A percentile compares a stretch with the other conserved stretches of the same genome.
Evolutionary conservation across 2,329 filamentous ascomycete genomes (phyloP).

Genomic region (Colletotrichum sp.): DNA sequence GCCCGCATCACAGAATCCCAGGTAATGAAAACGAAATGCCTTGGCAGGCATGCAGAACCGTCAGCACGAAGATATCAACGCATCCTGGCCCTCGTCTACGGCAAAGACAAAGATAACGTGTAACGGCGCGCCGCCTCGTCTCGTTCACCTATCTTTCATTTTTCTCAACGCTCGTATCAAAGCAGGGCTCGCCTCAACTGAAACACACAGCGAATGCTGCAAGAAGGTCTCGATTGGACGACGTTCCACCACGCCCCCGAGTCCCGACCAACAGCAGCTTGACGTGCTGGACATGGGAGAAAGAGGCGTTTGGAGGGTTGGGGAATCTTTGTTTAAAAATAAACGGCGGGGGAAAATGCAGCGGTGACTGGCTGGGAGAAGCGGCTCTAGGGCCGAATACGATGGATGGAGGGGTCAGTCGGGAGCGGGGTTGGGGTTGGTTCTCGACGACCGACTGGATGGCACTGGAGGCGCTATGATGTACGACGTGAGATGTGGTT

Average conservation of each 20-base stretch:
- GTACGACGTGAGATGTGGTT: not conserved
- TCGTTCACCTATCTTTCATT: not conserved
- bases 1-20: not conserved
- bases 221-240: conserved; percentile 8
- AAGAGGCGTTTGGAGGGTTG: conserved; percentile 5
- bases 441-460: not conserved
- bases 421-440: not conserved
- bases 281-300: not conserved
- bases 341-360: not conserved
- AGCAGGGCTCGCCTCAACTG: not conserved
- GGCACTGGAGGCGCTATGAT: not conserved
- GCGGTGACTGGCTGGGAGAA: not conserved
- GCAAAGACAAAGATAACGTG: not conserved
- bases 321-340: conserved; percentile 4
- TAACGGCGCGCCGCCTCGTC: not conserved
- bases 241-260: not conserved
- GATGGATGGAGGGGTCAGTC: not conserved
- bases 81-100: not conserved
- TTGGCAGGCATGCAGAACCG: not conserved
- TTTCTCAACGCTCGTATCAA: not conserved
- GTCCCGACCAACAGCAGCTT: not conserved
- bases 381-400: not conserved
- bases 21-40: not conserved
- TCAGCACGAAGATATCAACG: not conserved
- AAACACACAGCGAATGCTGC: not conserved